Conservation (phyloP, 306 rosid genomes). For the Begonia loranthoides region DNA sequence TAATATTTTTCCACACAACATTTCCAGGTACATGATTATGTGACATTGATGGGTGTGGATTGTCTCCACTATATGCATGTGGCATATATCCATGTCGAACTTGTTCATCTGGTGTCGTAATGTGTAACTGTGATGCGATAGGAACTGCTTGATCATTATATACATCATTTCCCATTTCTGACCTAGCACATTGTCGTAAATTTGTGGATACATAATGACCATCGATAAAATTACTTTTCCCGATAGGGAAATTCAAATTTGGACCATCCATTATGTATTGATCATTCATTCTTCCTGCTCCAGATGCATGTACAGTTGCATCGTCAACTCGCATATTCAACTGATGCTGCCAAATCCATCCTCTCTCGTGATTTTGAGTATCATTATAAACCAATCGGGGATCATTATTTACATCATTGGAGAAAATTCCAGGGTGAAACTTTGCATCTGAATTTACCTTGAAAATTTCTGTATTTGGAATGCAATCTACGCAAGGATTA, state of each 20-base stretch:
- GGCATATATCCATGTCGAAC: constrained; percentile 48
- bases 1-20: constrained; percentile 52
- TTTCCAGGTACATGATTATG: constrained; percentile 47
- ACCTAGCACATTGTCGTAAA: constrained; percentile 44
- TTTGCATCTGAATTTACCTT: constrained; percentile 51
- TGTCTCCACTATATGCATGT: constrained; percentile 51
- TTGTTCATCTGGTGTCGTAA: constrained; percentile 53
- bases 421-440: constrained; percentile 46
- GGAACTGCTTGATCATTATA: constrained; percentile 58
- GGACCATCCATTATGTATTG: constrained; percentile 54
- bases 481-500: constrained; percentile 50
- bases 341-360: constrained; percentile 50
- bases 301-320: constrained; percentile 35
- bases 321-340: constrained; percentile 47
- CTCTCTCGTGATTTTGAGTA: constrained; percentile 52
- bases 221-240: constrained; percentile 40
- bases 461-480: constrained; percentile 40
- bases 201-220: constrained; percentile 33
- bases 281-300: constrained; percentile 46
- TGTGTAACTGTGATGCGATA: constrained; percentile 28
- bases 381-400: constrained; percentile 42
- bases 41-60: constrained; percentile 31
- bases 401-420: constrained; percentile 44
- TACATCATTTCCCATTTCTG: constrained; percentile 50
- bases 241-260: constrained; percentile 37